Conservation (phyloP, 331 rosid species). For the Prunus yedoensis region DNA sequence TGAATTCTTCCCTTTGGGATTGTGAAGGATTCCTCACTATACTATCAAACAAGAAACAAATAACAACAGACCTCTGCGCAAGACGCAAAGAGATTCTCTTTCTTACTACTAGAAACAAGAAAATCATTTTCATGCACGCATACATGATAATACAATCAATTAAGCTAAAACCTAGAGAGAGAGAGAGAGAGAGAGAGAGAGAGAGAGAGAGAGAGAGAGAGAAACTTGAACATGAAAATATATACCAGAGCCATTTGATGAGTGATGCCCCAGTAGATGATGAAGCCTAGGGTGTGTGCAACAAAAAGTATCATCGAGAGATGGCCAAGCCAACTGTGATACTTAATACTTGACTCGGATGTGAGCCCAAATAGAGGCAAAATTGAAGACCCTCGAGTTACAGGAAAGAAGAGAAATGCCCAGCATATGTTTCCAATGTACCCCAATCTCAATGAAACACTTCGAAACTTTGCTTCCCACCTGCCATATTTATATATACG, state of each 20-base stretch:
- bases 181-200: too few relatives aligned
- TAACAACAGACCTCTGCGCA: neutral
- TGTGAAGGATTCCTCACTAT: neutral
- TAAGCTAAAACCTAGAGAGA: neutral
- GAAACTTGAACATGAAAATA: too few relatives aligned
- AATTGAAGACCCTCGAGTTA: constrained; percentile 64
- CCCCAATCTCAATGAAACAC: constrained; percentile 63
- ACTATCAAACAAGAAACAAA: neutral
- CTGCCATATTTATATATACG: constrained; percentile 13
- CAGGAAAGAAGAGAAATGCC: constrained; percentile 79
- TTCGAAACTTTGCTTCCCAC: constrained; percentile 68
- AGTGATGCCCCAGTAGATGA: constrained; percentile 63
- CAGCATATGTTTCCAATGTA: constrained; percentile 67
- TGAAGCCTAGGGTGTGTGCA: constrained; percentile 49
- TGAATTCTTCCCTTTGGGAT: neutral
- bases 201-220: neutral
- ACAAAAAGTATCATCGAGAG: constrained; percentile 56
- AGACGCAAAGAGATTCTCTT: neutral
- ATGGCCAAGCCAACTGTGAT: constrained; percentile 76
- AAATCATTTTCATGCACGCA: neutral
- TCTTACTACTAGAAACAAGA: neutral
- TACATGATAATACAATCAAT: neutral
- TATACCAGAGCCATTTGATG: constrained; percentile 43
- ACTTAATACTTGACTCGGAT: constrained; percentile 67
- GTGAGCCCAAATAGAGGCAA: constrained; percentile 55